Base-by-base conservation (phyloP, 345 rosid genomes). In the Acer campestre region DNA sequence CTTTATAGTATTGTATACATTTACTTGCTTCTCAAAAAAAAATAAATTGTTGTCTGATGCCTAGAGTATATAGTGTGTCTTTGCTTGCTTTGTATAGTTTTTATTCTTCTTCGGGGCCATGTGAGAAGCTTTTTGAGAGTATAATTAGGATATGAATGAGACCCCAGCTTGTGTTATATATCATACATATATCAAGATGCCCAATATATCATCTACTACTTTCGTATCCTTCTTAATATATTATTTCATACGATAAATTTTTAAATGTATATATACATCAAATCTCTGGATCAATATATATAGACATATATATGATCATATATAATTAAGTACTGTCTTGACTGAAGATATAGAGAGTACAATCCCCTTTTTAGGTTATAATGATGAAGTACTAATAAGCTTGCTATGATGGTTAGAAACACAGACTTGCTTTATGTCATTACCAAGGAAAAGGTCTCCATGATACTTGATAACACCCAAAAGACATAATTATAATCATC, bases 371-470 rank as follows among this genome's bases (percentile, higher is more conserved):
- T 75, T 38, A 55, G 72, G 64, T 67, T 40, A 56, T 78, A 10
- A 63, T 71, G 69, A 78, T 58, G 49, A 40, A 40, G 58, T 16
- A 53, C 72, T 63, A 27, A 68, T 46, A 10, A 46, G 49, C 11
- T 42, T 42, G 61, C 38, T 51, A 38, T 71, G 59, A 64, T 72
- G 35, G 69, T 78, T 75, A 66, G 63, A 67, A 58, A 62, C 80
- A 23, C 73, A 51, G 70, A 68, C 77, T 73, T 67, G 71, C 80
- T 81, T 70, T 73, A 65, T 70, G 62, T 73, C 81, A 67, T 77
- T 55, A 25, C 75, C 79, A 84, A 74, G 61, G 56, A 82, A 79
- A 84, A 77, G 81, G 78, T 40, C 61, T 56, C 72, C 69, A 72
- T 80, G 20, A 75, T 75, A 53, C 78, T 75, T 66, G 78, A 75